Conservation (phyloP, 805 yeast genomes). For the Yamadazyma tumulicola region DNA sequence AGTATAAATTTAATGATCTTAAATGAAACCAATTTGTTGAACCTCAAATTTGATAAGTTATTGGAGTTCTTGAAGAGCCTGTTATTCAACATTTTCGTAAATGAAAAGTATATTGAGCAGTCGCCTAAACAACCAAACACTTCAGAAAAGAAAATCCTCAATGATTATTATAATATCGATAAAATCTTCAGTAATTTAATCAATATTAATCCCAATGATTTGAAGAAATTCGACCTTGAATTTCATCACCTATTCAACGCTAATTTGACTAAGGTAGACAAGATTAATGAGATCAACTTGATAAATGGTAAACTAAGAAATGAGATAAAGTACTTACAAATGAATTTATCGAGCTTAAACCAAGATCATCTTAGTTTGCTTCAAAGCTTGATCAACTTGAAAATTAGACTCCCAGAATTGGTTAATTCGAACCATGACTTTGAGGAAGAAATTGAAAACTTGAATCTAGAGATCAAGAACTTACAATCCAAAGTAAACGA, state of each 20-base stretch:
- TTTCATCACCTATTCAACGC: constrained; percentile 66
- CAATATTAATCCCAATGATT: constrained; percentile 67
- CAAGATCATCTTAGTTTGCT: constrained; percentile 84
- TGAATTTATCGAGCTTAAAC: constrained; percentile 64
- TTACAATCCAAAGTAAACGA: constrained; percentile 36
- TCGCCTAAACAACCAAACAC: neutral
- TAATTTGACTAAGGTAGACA: constrained; percentile 63
- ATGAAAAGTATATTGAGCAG: constrained; percentile 18
- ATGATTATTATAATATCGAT: constrained; percentile 57
- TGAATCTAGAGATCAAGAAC: constrained; percentile 32
- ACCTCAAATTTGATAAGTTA: constrained; percentile 70
- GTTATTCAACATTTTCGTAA: constrained; percentile 67
- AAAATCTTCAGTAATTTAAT: constrained; percentile 77
- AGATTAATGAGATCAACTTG: constrained; percentile 54
- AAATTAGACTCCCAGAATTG: constrained; percentile 70
- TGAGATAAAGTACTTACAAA: constrained; percentile 71
- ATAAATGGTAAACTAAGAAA: constrained; percentile 70
- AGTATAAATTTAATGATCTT: constrained; percentile 75
- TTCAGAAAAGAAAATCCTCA: neutral
- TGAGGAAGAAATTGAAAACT: constrained; percentile 35
- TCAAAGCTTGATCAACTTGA: constrained; percentile 78
- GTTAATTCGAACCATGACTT: constrained; percentile 71
- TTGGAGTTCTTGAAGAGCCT: constrained; percentile 75
- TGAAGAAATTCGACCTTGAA: constrained; percentile 70
- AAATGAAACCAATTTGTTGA: constrained; percentile 57